Base-by-base conservation (phyloP, 495 filamentous ascomycete species). In the Penicillium crystallinum region DNA sequence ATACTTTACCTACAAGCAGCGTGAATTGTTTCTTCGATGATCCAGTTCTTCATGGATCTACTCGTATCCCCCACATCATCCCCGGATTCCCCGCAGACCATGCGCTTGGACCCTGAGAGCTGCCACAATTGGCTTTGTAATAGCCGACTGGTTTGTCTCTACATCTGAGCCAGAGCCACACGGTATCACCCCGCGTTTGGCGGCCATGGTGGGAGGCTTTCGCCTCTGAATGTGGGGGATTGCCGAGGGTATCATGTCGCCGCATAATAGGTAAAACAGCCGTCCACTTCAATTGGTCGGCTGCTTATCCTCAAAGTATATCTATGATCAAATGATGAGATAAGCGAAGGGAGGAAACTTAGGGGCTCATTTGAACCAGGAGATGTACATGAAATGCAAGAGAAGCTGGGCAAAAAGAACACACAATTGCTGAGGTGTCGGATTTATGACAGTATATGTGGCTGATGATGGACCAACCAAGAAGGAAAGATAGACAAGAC, bases 81-180 rank as follows among this genome's bases (percentile, higher is more conserved):
- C 58, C 58, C 58, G 34, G 58, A 57, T 61, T 55, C 34, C 29
- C 29, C 58, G 46, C 53, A 48, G 42, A 37, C 36, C 25, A 36
- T 33, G 9, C 14, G 31, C 10, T 34, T 34, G 2, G 4, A 14
- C 31, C 23, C n/a, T n/a, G n/a, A n/a, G n/a, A n/a, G n/a, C n/a
- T n/a, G n/a, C n/a, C n/a, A n/a, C n/a, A n/a, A n/a, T n/a, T n/a
- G n/a, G n/a, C n/a, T n/a, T n/a, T n/a, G n/a, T n/a, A n/a, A n/a
- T n/a, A n/a, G n/a, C n/a, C 7, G 23, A 7, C 29, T 31, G 4
- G 29, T 9, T 11, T 11, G 11, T 8, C 29, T 31, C 11, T 31
- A 8, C 29, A 31, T 9, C 8, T 11, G 6, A 31, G 2, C 10
- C 29, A 11, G 10, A 31, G 10, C 10, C 6, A 4, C 29, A 31